phyloP scores from a whole-genome alignment of 441 rosid species.

The Bocquillonia castaneifolia region DNA sequence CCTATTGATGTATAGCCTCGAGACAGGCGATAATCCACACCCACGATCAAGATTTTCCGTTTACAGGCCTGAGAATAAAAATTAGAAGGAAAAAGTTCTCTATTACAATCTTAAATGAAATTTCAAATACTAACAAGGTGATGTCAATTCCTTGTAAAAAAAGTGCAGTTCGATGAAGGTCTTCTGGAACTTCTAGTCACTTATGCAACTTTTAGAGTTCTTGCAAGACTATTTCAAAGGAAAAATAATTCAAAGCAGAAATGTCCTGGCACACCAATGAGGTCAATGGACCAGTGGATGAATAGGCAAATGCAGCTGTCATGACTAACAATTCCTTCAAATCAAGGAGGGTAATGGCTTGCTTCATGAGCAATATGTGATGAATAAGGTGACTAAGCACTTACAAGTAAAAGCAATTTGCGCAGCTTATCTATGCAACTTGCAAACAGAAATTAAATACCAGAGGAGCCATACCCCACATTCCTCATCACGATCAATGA shows the following conservation, averaged over 20 bases:
- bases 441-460: constrained; percentile 9
- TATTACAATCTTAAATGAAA: neutral
- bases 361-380: constrained; percentile 10
- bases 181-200: neutral
- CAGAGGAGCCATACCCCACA: constrained; percentile 71
- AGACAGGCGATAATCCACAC: constrained; percentile 62
- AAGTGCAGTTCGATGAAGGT: neutral
- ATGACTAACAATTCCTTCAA: neutral
- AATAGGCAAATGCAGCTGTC: neutral
- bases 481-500: constrained; percentile 84
- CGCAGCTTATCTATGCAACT: neutral
- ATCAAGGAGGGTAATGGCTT: constrained; percentile 18
- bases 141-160: neutral
- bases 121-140: neutral
- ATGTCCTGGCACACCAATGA: neutral
- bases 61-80: constrained; percentile 59
- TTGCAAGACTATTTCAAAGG: neutral
- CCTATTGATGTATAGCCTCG: constrained; percentile 72
- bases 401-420: neutral
- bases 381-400: neutral
- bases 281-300: neutral
- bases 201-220: neutral
- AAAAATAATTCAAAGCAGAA: neutral
- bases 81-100: constrained; percentile 6
- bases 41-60: constrained; percentile 69